Evolutionary conservation across 2,329 filamentous ascomycete species (phyloP), one percentile per base, ranked within the genome.

Genomic region (Bipolaris oryzae): DNA sequence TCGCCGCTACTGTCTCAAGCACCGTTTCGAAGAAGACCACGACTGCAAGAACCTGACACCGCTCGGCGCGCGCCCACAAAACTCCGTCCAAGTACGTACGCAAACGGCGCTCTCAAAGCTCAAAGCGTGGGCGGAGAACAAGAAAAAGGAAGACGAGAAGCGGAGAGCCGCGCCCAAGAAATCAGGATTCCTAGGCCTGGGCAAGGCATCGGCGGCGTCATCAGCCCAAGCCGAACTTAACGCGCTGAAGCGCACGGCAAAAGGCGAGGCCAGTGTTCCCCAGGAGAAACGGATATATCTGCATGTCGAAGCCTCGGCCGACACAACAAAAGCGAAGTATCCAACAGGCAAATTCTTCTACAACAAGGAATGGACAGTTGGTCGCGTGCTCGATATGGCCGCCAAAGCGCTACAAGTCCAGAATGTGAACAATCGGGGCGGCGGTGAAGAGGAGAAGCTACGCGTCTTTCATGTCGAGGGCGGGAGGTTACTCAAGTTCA

Each of bases 381-480:
- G 95, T 0, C 81, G 92, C 45, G 82, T 95, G 18, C 78, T 96
- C 50, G 92, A 96, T 72, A 84, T 88, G 5, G 91, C 91, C 15
- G 91, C 92, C 0, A 88, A 85, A 76, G 84, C 85, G 54, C 74
- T 96, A 57, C 90, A 94, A 77, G 87, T 96, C 7, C 84, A 90
- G 70, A 96, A 96, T 65, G 77, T 94, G 61, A 96, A 96, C 71
- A 96, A 96, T 68, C 83, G 89, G 66, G 88, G 86, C 0, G 85
- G 84, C 2, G 84, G 88, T 11, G 91, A 96, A 78, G 87, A 89
- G 73, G 88, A 92, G 57, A 89, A 89, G 76, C 75, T 99, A 63
- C 81, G 95, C 7, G 87, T 99, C 0, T 99, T 96, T 71, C 93
- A 98, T 74, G 91, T 99, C 0, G 93, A 99, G 73, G 91, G 89